These are phyloP conservation scores for Akanthomyces dipterigenus DNA, from an alignment of 2,329 filamentous ascomycete species.

Conservation along the genomic window DNA sequence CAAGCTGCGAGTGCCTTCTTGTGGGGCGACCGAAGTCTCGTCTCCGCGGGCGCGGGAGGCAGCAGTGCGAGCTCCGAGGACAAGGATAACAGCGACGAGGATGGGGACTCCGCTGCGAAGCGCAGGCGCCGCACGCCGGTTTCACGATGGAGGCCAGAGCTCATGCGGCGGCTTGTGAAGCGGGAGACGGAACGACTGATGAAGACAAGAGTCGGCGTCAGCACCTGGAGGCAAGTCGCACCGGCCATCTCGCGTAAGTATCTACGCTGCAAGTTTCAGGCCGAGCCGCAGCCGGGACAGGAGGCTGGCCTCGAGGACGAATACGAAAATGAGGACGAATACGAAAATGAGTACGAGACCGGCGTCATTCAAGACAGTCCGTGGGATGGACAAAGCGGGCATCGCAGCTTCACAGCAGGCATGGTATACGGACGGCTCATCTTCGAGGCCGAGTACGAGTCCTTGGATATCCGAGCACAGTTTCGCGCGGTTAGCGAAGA, in stretches of 20 bases:
- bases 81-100: not conserved
- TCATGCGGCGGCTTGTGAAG: not conserved
- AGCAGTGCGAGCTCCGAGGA: not conserved
- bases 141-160: not conserved
- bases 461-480: not conserved
- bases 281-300: not conserved
- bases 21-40: not conserved
- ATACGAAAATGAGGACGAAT: not conserved
- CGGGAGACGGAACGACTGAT: not conserved
- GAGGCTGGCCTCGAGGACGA: not conserved
- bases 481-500: slow-evolving; percentile 12
- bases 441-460: slow-evolving; percentile 1
- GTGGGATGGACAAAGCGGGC: slow-evolving; percentile 9
- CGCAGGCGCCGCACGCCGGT: not conserved
- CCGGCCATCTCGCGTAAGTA: not conserved
- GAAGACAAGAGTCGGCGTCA: not conserved
- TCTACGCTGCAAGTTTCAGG: not conserved
- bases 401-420: slow-evolving; percentile 8
- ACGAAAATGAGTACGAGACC: no score
- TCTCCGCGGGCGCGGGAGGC: not conserved
- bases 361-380: not conserved
- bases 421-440: slow-evolving; percentile 12
- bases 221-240: not conserved
- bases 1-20: not conserved
- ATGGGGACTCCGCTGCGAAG: not conserved